phyloP scores from a whole-genome alignment of 2,329 filamentous ascomycete species.

The Aspergillus hortae region DNA sequence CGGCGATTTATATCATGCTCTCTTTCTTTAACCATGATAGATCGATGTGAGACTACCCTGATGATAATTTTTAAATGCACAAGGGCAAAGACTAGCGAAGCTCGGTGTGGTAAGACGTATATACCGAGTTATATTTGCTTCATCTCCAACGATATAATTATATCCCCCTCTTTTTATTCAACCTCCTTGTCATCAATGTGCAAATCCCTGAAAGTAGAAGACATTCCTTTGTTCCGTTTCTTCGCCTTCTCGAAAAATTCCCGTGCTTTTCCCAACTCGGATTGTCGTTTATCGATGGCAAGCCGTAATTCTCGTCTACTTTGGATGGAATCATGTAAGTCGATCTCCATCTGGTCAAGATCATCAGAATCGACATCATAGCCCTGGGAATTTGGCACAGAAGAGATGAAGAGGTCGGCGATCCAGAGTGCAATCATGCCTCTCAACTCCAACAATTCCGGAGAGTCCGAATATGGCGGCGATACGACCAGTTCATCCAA shows the following conservation, averaged over 20 bases:
- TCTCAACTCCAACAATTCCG: constrained; percentile 65
- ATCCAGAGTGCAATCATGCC: constrained; percentile 74
- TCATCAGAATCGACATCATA: constrained; percentile 13
- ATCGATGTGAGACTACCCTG: too few relatives aligned
- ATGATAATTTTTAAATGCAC: too few relatives aligned
- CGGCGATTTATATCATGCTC: too few relatives aligned
- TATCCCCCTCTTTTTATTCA: too few relatives aligned
- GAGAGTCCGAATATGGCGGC: constrained; percentile 66
- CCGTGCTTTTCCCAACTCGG: constrained; percentile 30
- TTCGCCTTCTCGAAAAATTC: constrained; percentile 34
- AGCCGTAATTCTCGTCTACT: constrained; percentile 28
- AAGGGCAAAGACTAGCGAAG: too few relatives aligned
- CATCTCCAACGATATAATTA: too few relatives aligned
- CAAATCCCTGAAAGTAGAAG: constrained; percentile 26
- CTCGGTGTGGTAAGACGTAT: background rate
- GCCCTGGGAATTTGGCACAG: constrained; percentile 21
- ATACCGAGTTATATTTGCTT: too few relatives aligned
- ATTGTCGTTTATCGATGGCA: constrained; percentile 31
- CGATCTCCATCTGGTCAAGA: constrained; percentile 15
- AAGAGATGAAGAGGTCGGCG: constrained; percentile 57
- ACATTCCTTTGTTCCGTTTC: constrained; percentile 27
- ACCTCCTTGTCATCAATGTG: constrained; percentile 23
- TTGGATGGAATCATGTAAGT: constrained; percentile 24
- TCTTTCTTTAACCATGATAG: too few relatives aligned
- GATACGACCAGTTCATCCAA: constrained; percentile 70